phyloP scores from a whole-genome alignment of 305 asterid genomes.

The Petunia hybrid region DNA sequence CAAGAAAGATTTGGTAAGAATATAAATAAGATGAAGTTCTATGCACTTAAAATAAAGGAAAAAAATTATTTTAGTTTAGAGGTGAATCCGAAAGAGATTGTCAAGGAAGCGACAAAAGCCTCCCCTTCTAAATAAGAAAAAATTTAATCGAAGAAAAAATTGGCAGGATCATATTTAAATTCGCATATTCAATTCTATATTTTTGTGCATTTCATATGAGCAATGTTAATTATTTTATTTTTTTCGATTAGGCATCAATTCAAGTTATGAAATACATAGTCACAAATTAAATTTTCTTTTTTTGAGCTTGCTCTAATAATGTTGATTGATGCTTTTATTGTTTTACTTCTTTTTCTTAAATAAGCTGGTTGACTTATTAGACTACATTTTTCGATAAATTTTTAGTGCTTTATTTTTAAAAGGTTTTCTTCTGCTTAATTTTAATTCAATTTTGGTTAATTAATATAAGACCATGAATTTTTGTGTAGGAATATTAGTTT shows the following conservation, averaged over 20 bases:
- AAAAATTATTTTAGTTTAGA: neutral
- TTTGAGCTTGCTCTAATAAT: neutral
- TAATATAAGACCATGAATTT: too few species aligned
- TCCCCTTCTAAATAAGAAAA: neutral
- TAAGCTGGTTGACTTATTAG: too few species aligned
- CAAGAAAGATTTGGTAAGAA: neutral
- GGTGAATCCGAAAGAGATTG: neutral
- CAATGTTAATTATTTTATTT: too few species aligned
- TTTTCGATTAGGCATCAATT: too few species aligned
- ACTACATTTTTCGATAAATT: too few species aligned
- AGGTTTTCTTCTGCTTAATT: too few species aligned
- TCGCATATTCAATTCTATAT: neutral
- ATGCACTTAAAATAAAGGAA: neutral
- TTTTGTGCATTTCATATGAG: neutral
- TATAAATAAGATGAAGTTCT: neutral
- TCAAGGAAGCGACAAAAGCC: neutral
- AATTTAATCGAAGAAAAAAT: neutral
- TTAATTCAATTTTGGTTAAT: too few species aligned
- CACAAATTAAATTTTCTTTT: neutral
- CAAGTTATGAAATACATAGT: neutral
- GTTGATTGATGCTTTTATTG: too few species aligned
- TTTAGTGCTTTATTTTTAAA: too few species aligned
- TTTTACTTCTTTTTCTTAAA: too few species aligned
- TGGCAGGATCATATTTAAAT: neutral
- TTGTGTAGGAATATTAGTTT: too few species aligned